Conservation (phyloP, 2,329 filamentous ascomycete genomes). For the Fusarium odoratissimum region DNA sequence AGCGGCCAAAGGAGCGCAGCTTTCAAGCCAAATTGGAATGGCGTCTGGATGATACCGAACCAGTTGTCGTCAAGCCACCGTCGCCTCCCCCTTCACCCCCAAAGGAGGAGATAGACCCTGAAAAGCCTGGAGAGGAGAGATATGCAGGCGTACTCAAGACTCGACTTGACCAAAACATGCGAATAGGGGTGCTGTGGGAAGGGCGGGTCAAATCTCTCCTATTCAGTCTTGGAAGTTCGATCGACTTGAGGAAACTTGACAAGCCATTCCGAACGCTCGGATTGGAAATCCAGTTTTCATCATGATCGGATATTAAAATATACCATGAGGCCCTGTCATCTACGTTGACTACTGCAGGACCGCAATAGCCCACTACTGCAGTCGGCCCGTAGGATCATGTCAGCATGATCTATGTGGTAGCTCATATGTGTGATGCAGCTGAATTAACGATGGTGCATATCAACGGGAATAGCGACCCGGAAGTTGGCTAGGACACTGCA, state of each 20-base stretch:
- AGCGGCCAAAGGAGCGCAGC: constrained; percentile 54
- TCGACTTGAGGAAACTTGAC: constrained; percentile 81
- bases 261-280: constrained; percentile 82
- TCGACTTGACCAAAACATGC: constrained; percentile 87
- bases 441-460: constrained; percentile 10
- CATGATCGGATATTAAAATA: constrained; percentile 58
- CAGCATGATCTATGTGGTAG: constrained; percentile 17
- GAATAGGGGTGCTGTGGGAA: constrained; percentile 90
- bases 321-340: neutral
- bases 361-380: constrained; percentile 9
- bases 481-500: neutral
- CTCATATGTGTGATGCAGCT: constrained; percentile 7
- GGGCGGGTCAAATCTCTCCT: constrained; percentile 91
- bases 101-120: constrained; percentile 25
- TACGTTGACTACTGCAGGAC: neutral
- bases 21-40: constrained; percentile 66
- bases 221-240: constrained; percentile 87
- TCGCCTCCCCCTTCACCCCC: constrained; percentile 3
- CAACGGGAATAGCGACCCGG: constrained; percentile 12
- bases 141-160: constrained; percentile 91
- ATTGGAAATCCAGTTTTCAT: constrained; percentile 85
- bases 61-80: constrained; percentile 17
- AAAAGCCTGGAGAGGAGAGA: constrained; percentile 65
- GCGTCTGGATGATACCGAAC: constrained; percentile 56
- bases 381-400: constrained; percentile 12